Evolutionary conservation across 2,329 filamentous ascomycete species (phyloP).

Genomic region (Dactylellina cionopaga): DNA sequence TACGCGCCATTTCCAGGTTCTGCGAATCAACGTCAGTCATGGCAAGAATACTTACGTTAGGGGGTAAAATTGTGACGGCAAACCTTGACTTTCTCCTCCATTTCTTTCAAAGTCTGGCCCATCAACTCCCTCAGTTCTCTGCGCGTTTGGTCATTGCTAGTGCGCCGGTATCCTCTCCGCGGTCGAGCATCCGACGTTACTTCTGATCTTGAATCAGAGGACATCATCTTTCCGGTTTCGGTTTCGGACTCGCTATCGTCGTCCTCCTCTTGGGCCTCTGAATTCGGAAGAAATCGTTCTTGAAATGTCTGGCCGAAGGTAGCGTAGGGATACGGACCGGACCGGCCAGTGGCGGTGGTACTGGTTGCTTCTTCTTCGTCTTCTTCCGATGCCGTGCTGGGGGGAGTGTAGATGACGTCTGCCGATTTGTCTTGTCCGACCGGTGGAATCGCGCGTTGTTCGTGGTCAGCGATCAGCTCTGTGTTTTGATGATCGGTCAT

Average conservation of each 20-base stretch:
- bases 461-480: constrained; percentile 31
- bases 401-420: constrained; percentile 50
- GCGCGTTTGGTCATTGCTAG: constrained; percentile 48
- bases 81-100: constrained; percentile 43
- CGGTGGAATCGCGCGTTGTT: constrained; percentile 47
- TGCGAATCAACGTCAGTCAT: constrained; percentile 6
- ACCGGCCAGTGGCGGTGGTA: constrained; percentile 12
- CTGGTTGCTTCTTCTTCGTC: constrained; percentile 43
- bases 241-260: constrained; percentile 42
- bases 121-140: constrained; percentile 45
- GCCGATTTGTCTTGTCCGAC: constrained; percentile 36
- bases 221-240: constrained; percentile 44
- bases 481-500: constrained; percentile 46
- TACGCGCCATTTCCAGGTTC: constrained; percentile 42
- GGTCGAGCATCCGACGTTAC: constrained; percentile 42
- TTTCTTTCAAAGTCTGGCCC: constrained; percentile 48
- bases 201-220: constrained; percentile 47
- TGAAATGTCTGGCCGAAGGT: constrained; percentile 46
- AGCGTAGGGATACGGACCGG: constrained; percentile 30
- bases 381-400: constrained; percentile 51
- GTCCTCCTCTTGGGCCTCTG: constrained; percentile 25
- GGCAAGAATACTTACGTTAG: background rate
- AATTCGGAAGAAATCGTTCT: constrained; percentile 35
- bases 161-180: constrained; percentile 42
- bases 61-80: background rate